Evolutionary conservation across 2,329 filamentous ascomycete genomes (phyloP).

Genomic region (Fusarium bulbicola): DNA sequence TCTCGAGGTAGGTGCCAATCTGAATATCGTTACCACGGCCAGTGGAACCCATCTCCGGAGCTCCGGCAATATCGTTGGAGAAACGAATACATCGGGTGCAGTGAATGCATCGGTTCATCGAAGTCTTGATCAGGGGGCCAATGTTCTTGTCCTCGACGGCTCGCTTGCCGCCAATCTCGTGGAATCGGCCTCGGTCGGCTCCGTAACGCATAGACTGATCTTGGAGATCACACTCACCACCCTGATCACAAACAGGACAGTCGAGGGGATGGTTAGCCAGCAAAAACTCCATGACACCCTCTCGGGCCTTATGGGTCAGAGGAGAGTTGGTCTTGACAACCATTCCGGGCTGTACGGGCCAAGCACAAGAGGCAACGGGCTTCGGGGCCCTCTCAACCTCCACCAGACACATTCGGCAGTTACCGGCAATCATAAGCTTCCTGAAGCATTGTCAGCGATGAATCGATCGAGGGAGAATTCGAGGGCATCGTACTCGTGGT

Average conservation of each 20-base stretch:
- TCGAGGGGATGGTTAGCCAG: constrained; percentile 96
- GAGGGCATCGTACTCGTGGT: constrained; percentile 81
- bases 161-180: constrained; percentile 95
- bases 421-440: constrained; percentile 98
- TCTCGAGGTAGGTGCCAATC: constrained; percentile 97
- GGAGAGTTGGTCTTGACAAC: constrained; percentile 98
- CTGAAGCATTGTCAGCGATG: constrained; percentile 62
- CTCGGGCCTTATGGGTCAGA: constrained; percentile 94
- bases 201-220: constrained; percentile 99
- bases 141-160: constrained; percentile 99
- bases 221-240: constrained; percentile 98
- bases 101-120: constrained; percentile 99
- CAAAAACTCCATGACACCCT: constrained; percentile 99
- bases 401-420: constrained; percentile 99
- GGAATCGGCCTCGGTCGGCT: constrained; percentile 93
- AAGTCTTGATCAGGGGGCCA: constrained; percentile 96
- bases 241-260: constrained; percentile 98
- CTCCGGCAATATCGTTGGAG: constrained; percentile 95
- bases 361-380: constrained; percentile 97
- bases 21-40: constrained; percentile 97
- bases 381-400: constrained; percentile 97
- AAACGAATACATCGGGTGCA: constrained; percentile 98
- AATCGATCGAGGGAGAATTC: constrained; percentile 41
- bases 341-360: constrained; percentile 99
- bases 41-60: constrained; percentile 91